Evolutionary conservation across 306 rosid species (phyloP), one percentile per base, ranked within the genome.

Genomic region (Vigna hirtella): DNA sequence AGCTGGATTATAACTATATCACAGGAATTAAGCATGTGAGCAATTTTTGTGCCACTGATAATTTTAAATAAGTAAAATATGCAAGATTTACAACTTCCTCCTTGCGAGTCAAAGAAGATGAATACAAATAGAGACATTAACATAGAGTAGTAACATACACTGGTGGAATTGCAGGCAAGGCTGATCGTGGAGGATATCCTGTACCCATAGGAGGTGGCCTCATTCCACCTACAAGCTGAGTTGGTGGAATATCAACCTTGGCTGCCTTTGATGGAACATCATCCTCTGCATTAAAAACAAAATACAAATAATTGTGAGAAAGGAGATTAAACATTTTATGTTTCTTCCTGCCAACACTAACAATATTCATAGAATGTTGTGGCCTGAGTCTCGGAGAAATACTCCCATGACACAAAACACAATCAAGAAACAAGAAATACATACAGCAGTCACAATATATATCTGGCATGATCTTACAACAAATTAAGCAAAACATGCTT

Each of bases 131-230:
- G 15, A 48, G 30, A 66, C 67, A 67, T 64, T 66, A 66, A 49
- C 55, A 76, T 43, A 50, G 2, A 50, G 20, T 4, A 61, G 28
- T 9, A 77, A 71, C 98, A 81, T 91, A 96, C 99, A 93, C 81
- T 71, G 92, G 93, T 69, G 81, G 93, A 79, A 89, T 74, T 65
- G 87, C 45, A 24, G 93, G 91, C 72, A 90, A 22, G 80, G 87
- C 80, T 58, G 93, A 64, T 61, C 84, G 98, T 43, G 95, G 90
- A 87, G 96, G 93, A 83, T 96, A 95, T 34, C 87, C 80, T 58
- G 91, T 12, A 53, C 96, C 97, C 83, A 93, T 38, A 8, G 91
- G 84, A 73, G 96, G 91, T 53, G 92, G 97, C 72, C 85, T 86
- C 74, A 85, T 77, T 70, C 93, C 88, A 63, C 92, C 93, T 57